Percentiles rank a stretch among this genome's conserved stretches.
Conservation (phyloP, 1,284 basidiomycete genomes). For the Pholiota adiposa region DNA sequence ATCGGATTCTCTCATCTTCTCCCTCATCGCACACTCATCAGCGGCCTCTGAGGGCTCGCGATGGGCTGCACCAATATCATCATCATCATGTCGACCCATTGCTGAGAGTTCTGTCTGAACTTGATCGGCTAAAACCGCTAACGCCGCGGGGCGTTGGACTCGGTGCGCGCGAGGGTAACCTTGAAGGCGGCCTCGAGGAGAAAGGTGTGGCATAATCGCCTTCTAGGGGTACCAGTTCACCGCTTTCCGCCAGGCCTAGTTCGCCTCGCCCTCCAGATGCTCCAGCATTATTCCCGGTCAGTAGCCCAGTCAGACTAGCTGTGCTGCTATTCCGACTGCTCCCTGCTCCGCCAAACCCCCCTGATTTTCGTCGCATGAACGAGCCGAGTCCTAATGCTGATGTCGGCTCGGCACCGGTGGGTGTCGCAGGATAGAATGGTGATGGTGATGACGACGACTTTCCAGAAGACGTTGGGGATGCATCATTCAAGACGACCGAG, state of each 20-base stretch:
- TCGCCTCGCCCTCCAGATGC: constrained; percentile 12
- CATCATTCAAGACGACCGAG: constrained; percentile 24
- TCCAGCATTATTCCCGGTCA: constrained; percentile 2
- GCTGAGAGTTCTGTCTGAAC: neutral
- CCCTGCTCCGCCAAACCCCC: constrained; percentile 21
- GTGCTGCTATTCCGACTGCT: constrained; percentile 27
- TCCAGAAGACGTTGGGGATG: constrained; percentile 19
- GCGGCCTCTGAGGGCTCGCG: neutral
- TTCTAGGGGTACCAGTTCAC: constrained; percentile 35
- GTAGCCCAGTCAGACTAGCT: constrained; percentile 20
- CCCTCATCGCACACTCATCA: neutral
- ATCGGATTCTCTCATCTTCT: constrained; percentile 4
- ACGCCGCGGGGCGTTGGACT: constrained; percentile 10
- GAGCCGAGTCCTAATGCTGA: constrained; percentile 21
- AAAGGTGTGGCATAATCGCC: constrained; percentile 68
- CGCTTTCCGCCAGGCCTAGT: constrained; percentile 22
- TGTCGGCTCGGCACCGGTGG: constrained; percentile 1
- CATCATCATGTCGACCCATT: constrained; percentile 11
- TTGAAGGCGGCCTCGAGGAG: constrained; percentile 62
- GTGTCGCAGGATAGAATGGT: constrained; percentile 22
- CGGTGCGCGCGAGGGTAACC: constrained; percentile 29
- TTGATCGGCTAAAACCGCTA: neutral
- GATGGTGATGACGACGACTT: constrained; percentile 21
- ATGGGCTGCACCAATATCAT: neutral
- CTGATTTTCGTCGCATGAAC: constrained; percentile 26